Base-by-base conservation (phyloP, 2,329 filamentous ascomycete species). In the Xylariaceae sp. region DNA sequence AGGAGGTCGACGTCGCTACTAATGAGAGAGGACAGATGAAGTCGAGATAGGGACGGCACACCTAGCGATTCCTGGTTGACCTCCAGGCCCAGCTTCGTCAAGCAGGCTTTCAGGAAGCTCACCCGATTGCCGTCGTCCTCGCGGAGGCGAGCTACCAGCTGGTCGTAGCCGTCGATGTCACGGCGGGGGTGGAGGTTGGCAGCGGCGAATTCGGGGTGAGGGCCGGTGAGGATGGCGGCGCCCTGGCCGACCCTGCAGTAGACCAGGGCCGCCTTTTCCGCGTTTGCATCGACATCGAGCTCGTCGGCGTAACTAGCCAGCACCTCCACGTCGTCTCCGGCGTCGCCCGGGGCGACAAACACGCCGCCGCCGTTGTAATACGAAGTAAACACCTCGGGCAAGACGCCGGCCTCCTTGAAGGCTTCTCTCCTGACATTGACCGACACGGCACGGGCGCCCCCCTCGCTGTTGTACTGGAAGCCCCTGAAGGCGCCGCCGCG, bases 351-450 rank as follows among this genome's bases (percentile, higher is more conserved):
- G 59, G 92, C 81, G 1, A 94, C 85, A 62, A 96, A 98, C 1
- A 94, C 78, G 3, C 92, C 89, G 1, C 92, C 92, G 1, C 92
- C 92, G 48, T 98, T 98, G 58, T 90, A 95, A 55, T 98, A 98
- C 11, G 77, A 80, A 33, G 70, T 67, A 39, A 94, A 85, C 1
- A 67, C 64, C 1, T 76, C 70, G 0, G 80, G 73, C 1, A 82
- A 55, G 3, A 63, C 60, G 0, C 65, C 70, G 0, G 48, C 53
- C 5, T 50, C 51, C 1, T 61, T 57, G 39, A 93, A 75, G 0
- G 67, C 64, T 2, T 67, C 67, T 43, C 75, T 77, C 10, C 73
- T 65, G 10, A 92, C 77, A 33, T 67, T 71, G 29, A 96, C 47
- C 37, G 72, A 68, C 1, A 77, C 78, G 3, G 85, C 86, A 47